phyloP scores from a whole-genome alignment of 2,329 filamentous ascomycete species.

The Colletotrichum tropicicola region DNA sequence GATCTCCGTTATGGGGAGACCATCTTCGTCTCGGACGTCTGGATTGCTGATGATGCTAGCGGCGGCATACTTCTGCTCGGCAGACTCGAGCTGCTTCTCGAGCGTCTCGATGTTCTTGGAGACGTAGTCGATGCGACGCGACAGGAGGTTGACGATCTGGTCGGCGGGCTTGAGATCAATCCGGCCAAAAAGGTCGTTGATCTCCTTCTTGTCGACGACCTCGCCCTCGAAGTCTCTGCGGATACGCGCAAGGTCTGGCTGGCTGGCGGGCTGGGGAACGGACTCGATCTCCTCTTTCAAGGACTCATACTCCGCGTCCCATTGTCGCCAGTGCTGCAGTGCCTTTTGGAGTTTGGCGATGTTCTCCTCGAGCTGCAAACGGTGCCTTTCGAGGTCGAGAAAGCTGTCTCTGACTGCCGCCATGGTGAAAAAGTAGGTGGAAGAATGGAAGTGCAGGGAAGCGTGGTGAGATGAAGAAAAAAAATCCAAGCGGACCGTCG shows the following conservation, averaged over 20 bases:
- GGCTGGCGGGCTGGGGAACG: conserved; percentile 56
- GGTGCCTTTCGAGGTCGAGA: conserved; percentile 77
- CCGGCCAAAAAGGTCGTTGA: conserved; percentile 58
- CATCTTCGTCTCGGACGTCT: conserved; percentile 71
- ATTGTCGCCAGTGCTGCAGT: conserved; percentile 87
- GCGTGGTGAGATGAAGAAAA: conserved; percentile 9
- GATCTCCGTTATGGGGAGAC: conserved; percentile 87
- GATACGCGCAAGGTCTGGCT: conserved; percentile 65
- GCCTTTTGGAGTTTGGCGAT: conserved; percentile 78
- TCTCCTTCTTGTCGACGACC: conserved; percentile 66
- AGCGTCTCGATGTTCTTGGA: conserved; percentile 80
- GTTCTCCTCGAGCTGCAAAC: conserved; percentile 78
- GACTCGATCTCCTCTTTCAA: conserved; percentile 82
- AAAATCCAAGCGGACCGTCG: conserved; percentile 12
- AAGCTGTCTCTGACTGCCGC: conserved; percentile 59
- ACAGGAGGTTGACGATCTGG: conserved; percentile 74
- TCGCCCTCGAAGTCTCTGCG: conserved; percentile 69
- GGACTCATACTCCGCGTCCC: conserved; percentile 91
- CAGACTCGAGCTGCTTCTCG: conserved; percentile 74
- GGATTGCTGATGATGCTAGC: conserved; percentile 68
- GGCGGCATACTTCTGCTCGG: conserved; percentile 75
- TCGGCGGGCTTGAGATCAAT: conserved; percentile 58
- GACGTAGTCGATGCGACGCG: conserved; percentile 88
- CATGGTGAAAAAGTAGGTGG: conserved; percentile 42
- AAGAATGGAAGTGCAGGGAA: neutral